phyloP scores from a whole-genome alignment of 192 early-diverging fungal genomes.

The Gonapodya prolifera region DNA sequence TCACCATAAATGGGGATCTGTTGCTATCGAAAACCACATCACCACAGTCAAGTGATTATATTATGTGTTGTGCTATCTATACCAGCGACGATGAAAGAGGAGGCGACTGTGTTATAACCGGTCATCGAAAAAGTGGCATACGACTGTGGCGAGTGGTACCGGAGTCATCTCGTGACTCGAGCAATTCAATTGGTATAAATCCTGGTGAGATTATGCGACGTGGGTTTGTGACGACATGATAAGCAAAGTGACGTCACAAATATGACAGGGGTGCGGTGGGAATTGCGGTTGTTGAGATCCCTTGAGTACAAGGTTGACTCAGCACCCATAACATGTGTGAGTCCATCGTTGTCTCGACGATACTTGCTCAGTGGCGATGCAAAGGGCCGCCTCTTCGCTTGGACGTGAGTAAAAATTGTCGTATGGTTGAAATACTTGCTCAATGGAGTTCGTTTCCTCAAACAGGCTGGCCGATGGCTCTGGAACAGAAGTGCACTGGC shows the following conservation, averaged over 20 bases:
- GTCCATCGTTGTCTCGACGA: not conserved
- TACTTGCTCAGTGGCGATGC: not conserved
- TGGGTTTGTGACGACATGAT: no score
- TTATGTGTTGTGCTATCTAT: slow-evolving; percentile 39
- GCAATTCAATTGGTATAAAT: no score
- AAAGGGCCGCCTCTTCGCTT: not conserved
- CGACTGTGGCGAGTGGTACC: not conserved
- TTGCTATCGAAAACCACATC: slow-evolving; percentile 31
- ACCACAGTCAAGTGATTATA: slow-evolving; percentile 29
- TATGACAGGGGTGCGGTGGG: not conserved
- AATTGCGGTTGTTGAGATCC: not conserved
- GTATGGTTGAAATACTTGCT: not conserved
- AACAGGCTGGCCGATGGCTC: slow-evolving; percentile 1
- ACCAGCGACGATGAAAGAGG: slow-evolving; percentile 34
- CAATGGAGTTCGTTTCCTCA: not conserved
- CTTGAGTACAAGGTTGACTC: not conserved
- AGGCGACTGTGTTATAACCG: slow-evolving; percentile 37
- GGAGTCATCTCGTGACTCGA: not conserved
- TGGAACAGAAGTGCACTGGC: not conserved
- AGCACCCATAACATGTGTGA: not conserved
- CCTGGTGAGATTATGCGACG: no score
- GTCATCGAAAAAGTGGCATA: slow-evolving; percentile 25
- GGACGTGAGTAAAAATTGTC: not conserved
- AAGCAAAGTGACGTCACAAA: not conserved
- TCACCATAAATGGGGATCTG: slow-evolving; percentile 51